Evolutionary conservation across 352 stramenopile genomes (phyloP), one percentile per base, ranked within the genome.

Genomic region (Thalassiosira mediterranea): DNA sequence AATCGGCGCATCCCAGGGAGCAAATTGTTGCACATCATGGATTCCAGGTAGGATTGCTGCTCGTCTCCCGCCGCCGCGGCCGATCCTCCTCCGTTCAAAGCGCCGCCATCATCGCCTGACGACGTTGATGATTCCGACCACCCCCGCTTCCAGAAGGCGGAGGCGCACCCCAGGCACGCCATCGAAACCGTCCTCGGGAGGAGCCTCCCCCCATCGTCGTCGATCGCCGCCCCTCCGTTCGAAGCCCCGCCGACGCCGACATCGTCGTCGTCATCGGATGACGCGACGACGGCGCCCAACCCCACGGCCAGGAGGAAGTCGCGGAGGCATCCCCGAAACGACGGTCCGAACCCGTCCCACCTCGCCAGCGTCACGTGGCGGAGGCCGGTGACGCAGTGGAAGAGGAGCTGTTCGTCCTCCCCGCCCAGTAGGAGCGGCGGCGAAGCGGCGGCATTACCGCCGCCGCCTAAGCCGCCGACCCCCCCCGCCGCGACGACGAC

Each of bases 321-420:
- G 26, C 87, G 44, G 3, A 89, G 13, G 4, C 47, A 64, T 32
- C 26, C 29, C 58, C 68, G 53, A 67, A 89, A 89, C 0, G 37
- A 25, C 5, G 32, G 26, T 2, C 47, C 65, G 21, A 69, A 83
- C 0, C 11, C 31, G 25, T 82, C 74, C 87, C 84, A 91, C 59
- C 70, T 67, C 21, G 65, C 57, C 8, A 92, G 40, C 1, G 84
- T n/a, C 2, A 90, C 79, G 57, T 90, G 76, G 34, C 87, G 72
- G 31, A 77, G 65, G 48, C 87, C 87, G 2, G 79, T 85, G 8
- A 86, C 72, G 48, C 82, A 92, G 62, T 92, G 87, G 61, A 91
- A 92, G 0, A 91, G 40, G 7, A 92, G 56, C 54, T 87, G 69
- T 61, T 88, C 82, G 44, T 90, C 60, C 48, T 88, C 70, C 19